These are phyloP conservation scores for Xerophyta viscosa DNA, from an alignment of 106 monocot species.

Conservation along the genomic window DNA sequence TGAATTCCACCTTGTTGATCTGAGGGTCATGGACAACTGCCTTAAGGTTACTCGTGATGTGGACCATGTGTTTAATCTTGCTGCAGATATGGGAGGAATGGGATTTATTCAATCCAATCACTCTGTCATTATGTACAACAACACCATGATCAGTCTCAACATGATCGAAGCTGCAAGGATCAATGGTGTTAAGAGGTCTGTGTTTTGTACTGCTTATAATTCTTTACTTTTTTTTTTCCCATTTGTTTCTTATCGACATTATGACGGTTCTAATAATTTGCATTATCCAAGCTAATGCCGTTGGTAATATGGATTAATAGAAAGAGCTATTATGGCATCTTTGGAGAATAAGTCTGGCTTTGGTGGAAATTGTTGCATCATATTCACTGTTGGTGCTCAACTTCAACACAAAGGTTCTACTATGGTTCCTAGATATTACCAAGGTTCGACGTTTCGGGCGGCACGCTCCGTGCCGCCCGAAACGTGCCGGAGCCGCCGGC, in stretches of 20 bases:
- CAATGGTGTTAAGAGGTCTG: slow-evolving; percentile 80
- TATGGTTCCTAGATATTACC: too few species aligned
- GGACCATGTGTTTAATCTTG: slow-evolving; percentile 76
- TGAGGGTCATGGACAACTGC: slow-evolving; percentile 94
- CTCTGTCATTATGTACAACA: slow-evolving; percentile 95
- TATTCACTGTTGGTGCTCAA: too few species aligned
- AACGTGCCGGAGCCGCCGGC: too few species aligned
- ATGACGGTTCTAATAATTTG: neutral
- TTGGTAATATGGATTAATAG: too few species aligned
- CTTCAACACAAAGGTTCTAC: too few species aligned
- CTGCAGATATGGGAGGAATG: slow-evolving; percentile 81
- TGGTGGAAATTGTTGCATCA: too few species aligned
- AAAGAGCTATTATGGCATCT: too few species aligned
- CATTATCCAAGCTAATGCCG: too few species aligned
- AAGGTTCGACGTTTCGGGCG: too few species aligned
- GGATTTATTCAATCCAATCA: slow-evolving; percentile 83
- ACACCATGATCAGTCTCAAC: slow-evolving; percentile 97
- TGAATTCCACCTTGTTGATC: slow-evolving; percentile 78
- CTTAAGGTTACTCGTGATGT: slow-evolving; percentile 64
- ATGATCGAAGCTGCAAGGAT: slow-evolving; percentile 86
- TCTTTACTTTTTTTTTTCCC: neutral
- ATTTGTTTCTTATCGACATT: neutral
- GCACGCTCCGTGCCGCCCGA: too few species aligned
- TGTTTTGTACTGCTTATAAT: neutral
- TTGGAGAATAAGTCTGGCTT: too few species aligned